phyloP scores from a whole-genome alignment of 208 protist genomes.

The Leishmania tropica region DNA sequence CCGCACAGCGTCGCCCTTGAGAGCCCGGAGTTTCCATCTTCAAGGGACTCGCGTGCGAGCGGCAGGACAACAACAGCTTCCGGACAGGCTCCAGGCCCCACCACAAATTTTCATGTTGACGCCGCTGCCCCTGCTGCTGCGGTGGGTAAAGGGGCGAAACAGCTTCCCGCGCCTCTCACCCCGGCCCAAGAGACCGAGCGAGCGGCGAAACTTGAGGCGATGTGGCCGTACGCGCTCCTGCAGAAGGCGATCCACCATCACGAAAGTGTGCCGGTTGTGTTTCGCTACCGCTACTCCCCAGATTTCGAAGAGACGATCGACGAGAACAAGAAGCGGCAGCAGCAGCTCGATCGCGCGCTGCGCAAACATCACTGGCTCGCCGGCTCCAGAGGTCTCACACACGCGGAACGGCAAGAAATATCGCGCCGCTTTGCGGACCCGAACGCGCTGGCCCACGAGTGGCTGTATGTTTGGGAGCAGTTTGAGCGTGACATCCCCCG shows the following conservation, averaged over 20 bases:
- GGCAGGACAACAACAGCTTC: background rate
- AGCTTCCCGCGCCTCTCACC: background rate
- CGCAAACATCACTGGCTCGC: conserved; percentile 10
- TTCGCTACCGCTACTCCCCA: conserved; percentile 35
- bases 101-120: background rate
- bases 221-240: conserved; percentile 32
- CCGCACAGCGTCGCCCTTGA: background rate
- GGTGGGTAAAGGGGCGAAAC: background rate
- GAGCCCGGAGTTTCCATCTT: background rate
- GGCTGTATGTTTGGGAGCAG: conserved; percentile 62
- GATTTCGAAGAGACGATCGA: conserved; percentile 28
- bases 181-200: background rate
- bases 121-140: background rate
- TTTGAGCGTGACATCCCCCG: conserved; percentile 58
- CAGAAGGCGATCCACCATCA: conserved; percentile 30
- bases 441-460: conserved; percentile 36
- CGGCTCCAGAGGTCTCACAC: conserved; percentile 8
- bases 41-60: background rate
- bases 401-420: conserved; percentile 16
- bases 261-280: conserved; percentile 32
- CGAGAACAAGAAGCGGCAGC: conserved; percentile 20
- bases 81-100: background rate
- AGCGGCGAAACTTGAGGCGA: conserved; percentile 17
- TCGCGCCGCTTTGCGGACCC: conserved; percentile 21
- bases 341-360: conserved; percentile 21